Evolutionary conservation across 2,329 filamentous ascomycete species (phyloP).

Genomic region (Fusarium piperis): DNA sequence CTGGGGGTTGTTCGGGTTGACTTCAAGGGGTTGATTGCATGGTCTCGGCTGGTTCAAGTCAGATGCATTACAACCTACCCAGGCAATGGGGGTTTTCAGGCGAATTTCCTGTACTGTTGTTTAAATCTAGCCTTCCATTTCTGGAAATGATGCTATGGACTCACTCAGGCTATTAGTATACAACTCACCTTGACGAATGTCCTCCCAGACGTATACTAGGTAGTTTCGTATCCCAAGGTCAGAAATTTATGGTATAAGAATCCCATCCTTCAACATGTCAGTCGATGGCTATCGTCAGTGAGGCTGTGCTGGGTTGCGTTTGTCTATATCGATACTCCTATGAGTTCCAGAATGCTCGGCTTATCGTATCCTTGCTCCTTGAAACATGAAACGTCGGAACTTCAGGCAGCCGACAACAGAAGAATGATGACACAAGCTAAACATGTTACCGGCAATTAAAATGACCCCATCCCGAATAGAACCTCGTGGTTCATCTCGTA

Average conservation of each 20-base stretch:
- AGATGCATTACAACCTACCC: background rate
- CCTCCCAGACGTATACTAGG: background rate
- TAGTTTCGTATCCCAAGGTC: background rate
- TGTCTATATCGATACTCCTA: background rate
- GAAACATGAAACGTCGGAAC: background rate
- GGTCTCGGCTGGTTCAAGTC: background rate
- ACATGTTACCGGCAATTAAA: background rate
- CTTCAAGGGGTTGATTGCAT: constrained; percentile 12
- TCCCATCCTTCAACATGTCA: background rate
- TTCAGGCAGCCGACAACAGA: background rate
- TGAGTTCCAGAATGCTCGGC: background rate
- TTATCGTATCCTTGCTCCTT: background rate
- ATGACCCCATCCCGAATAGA: background rate
- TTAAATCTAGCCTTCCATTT: background rate
- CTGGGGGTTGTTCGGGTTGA: constrained; percentile 34
- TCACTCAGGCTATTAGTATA: background rate
- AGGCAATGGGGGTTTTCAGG: background rate
- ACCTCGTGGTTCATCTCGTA: background rate
- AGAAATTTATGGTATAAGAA: background rate
- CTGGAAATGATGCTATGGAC: background rate
- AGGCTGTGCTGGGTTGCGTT: background rate
- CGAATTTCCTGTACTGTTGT: background rate
- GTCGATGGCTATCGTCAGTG: background rate
- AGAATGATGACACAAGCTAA: background rate
- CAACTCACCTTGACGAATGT: background rate